Base-by-base conservation (phyloP, 2,329 filamentous ascomycete genomes). In the Aspergillus vadensis region DNA sequence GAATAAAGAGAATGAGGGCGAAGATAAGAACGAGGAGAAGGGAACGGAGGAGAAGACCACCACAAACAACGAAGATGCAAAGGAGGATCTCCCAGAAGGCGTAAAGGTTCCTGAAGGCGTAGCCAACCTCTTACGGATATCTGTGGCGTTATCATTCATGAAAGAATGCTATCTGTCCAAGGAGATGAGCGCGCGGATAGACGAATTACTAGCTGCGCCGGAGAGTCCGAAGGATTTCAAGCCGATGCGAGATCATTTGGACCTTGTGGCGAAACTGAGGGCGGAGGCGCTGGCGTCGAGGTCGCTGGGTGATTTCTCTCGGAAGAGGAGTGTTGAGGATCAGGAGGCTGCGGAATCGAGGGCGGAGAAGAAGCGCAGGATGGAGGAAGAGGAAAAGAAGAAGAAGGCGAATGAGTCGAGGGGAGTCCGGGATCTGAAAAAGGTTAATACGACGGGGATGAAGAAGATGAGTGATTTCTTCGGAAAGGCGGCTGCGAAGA, bases 381-480 rank as follows among this genome's bases (percentile, higher is more conserved):
- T 89, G 77, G 92, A 97, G 54, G 94, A 97, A 63, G 93, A 97
- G 61, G 93, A 97, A 61, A 90, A 89, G 79, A 89, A 86, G 75
- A 93, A 88, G 77, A 93, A 96, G 79, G 86, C 85, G 2, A 82
- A 81, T 23, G 85, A 91, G 77, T 95, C 90, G 63, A 83, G 87
- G 27, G 93, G 87, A 0, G 86, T 97, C 1, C 88, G 88, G 72
- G 85, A 93, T 51, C 75, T 99, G 70, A 90, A 90, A 74, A 99
- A 98, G 79, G 94, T 93, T 51, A 91, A 98, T 77, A 93, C 90
- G 0, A 86, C 79, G 21, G 95, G 95, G 1, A 99, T 99, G 95
- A 95, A 91, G 84, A 99, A 98, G 81, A 85, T 99, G 85, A 97
- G 91, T 73, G 86, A 88, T 63, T 99, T 99, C 79, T 99, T 99